Percentiles rank a stretch among this genome's conserved stretches.
Conservation (phyloP, 2,329 filamentous ascomycete genomes). For the Colletotrichum musae region DNA sequence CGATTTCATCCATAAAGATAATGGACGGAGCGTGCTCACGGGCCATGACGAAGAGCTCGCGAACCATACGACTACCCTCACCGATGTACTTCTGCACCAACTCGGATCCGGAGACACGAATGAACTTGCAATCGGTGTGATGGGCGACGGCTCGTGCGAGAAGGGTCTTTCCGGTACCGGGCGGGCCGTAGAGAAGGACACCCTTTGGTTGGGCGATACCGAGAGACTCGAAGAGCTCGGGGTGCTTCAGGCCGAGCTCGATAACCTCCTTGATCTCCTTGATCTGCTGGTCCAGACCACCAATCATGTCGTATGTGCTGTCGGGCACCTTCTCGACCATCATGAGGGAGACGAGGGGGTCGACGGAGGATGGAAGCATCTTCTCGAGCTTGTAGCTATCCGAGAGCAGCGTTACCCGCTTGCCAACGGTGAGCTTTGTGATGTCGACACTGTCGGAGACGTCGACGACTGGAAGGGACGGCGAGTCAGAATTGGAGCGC, state of each 20-base stretch:
- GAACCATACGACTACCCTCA: constrained; percentile 97
- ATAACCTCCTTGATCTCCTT: constrained; percentile 99
- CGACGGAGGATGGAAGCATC: constrained; percentile 97
- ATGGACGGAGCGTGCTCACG: constrained; percentile 97
- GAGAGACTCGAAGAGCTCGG: constrained; percentile 98
- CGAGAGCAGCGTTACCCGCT: constrained; percentile 95
- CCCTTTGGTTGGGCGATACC: constrained; percentile 99
- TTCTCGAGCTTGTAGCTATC: constrained; percentile 99
- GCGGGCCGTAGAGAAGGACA: constrained; percentile 95
- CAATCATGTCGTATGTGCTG: constrained; percentile 99
- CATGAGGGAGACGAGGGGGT: constrained; percentile 98
- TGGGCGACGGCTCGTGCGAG: constrained; percentile 96
- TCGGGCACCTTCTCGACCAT: constrained; percentile 99
- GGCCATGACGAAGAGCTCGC: constrained; percentile 99
- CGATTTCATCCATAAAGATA: constrained; percentile 99
- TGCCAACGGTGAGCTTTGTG: constrained; percentile 94
- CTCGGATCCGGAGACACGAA: constrained; percentile 95
- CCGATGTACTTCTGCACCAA: constrained; percentile 99
- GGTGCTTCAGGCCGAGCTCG: constrained; percentile 97
- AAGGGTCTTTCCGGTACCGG: constrained; percentile 96
- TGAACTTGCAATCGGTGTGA: constrained; percentile 99
- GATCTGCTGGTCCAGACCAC: constrained; percentile 98
- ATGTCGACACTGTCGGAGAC: constrained; percentile 95
- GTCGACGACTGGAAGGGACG: constrained; percentile 81
- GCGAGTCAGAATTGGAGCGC: not conserved